Conservation (phyloP, 495 filamentous ascomycete genomes). For the Xylaria nigripes region DNA sequence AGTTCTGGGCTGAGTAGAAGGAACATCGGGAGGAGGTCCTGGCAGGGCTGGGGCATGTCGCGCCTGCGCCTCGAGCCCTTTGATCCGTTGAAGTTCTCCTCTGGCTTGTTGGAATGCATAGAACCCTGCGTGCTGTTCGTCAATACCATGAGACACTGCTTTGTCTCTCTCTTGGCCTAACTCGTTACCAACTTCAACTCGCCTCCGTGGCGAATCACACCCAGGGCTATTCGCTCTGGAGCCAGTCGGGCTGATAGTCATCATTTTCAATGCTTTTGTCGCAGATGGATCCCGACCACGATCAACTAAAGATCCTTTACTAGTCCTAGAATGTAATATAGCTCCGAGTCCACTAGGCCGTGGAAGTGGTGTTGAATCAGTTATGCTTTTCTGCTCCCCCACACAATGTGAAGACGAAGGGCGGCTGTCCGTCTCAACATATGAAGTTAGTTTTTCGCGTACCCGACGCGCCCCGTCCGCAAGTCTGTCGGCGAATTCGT, state of each 20-base stretch:
- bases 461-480: conserved; percentile 68
- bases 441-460: conserved; percentile 70
- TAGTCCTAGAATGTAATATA: conserved; percentile 60
- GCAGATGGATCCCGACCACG: conserved; percentile 31
- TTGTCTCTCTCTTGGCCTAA: conserved; percentile 15
- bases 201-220: conserved; percentile 40
- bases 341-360: conserved; percentile 51
- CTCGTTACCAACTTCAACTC: conserved; percentile 23
- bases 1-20: conserved; percentile 21
- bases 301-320: conserved; percentile 51
- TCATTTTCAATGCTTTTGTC: conserved; percentile 63
- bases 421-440: conserved; percentile 55
- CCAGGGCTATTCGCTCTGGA: conserved; percentile 45
- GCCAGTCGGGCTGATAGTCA: conserved; percentile 52
- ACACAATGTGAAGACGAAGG: conserved; percentile 45
- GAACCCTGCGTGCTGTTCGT: conserved; percentile 34
- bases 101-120: conserved; percentile 45
- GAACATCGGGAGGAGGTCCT: conserved; percentile 16
- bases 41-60: conserved; percentile 25
- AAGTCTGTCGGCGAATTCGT: conserved; percentile 75
- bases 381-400: conserved; percentile 24
- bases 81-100: conserved; percentile 44
- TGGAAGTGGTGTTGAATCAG: conserved; percentile 37
- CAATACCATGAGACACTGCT: conserved; percentile 8
- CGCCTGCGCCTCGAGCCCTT: conserved; percentile 37